Conservation (phyloP, 495 filamentous ascomycete species). For the Daldinia caldariorum region DNA sequence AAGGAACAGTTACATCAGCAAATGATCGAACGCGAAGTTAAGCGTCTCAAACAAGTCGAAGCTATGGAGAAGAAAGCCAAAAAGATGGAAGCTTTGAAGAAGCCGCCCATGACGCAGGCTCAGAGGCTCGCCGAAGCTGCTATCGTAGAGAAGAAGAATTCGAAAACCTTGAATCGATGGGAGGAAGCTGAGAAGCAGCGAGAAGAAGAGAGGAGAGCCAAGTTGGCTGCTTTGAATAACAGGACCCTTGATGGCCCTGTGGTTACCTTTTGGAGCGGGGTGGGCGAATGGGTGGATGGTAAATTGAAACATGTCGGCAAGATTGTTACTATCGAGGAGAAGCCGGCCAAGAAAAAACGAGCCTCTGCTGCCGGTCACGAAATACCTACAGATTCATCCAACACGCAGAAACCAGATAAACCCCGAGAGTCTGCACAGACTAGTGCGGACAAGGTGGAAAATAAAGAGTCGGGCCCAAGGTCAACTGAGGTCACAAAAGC, state of each 20-base stretch:
- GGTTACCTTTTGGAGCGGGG: conserved; percentile 91
- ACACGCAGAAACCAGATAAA: conserved; percentile 46
- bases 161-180: conserved; percentile 93
- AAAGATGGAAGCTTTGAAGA: conserved; percentile 75
- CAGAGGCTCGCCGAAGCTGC: conserved; percentile 86
- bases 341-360: conserved; percentile 59
- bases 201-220: conserved; percentile 80
- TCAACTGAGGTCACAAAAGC: conserved; percentile 8
- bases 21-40: conserved; percentile 83
- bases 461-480: conserved; percentile 4
- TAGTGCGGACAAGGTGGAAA: conserved; percentile 39
- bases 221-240: conserved; percentile 85
- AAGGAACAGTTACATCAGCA: conserved; percentile 83
- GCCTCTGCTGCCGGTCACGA: conserved; percentile 48
- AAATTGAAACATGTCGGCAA: conserved; percentile 79
- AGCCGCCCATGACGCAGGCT: conserved; percentile 87
- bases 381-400: conserved; percentile 31
- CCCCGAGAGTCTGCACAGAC: conserved; percentile 32
- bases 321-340: conserved; percentile 68
- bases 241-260: conserved; percentile 88
- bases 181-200: conserved; percentile 89
- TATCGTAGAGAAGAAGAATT: conserved; percentile 81
- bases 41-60: conserved; percentile 78
- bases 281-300: conserved; percentile 73
- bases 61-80: conserved; percentile 90